Percentiles rank a stretch among this genome's conserved stretches.
Conservation (phyloP, 306 rosid species). For the Malus orientalis region DNA sequence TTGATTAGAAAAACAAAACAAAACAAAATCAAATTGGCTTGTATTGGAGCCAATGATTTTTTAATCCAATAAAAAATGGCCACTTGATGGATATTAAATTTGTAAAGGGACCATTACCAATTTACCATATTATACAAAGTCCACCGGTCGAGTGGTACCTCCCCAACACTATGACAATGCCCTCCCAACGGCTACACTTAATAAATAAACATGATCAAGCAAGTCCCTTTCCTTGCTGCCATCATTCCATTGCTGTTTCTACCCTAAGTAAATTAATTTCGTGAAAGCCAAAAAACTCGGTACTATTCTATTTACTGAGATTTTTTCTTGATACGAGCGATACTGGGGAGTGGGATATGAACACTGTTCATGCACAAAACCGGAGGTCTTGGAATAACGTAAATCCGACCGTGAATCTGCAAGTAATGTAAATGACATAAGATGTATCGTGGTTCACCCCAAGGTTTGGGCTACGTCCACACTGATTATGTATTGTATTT, state of each 20-base stretch:
- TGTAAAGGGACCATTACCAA: background rate
- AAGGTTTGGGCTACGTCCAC: no score
- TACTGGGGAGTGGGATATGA: background rate
- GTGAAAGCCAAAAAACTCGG: background rate
- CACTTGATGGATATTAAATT: background rate
- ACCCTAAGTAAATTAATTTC: background rate
- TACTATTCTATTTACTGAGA: no score
- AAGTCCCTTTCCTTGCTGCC: slow-evolving; percentile 38
- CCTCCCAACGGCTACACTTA: slow-evolving; percentile 40
- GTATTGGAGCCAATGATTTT: background rate
- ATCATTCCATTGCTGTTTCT: slow-evolving; percentile 23
- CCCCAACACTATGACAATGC: slow-evolving; percentile 28
- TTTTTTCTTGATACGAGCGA: background rate
- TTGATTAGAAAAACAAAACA: background rate
- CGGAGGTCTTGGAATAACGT: no score
- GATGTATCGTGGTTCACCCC: no score
- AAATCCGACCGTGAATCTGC: no score
- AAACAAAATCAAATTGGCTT: background rate
- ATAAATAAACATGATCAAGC: slow-evolving; percentile 9
- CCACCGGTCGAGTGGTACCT: background rate
- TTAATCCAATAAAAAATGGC: background rate
- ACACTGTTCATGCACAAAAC: background rate
- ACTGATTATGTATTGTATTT: no score
- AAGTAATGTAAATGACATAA: no score
- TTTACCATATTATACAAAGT: background rate